Evolutionary conservation across 345 rosid species (phyloP).

Genomic region (Salix viminalis): DNA sequence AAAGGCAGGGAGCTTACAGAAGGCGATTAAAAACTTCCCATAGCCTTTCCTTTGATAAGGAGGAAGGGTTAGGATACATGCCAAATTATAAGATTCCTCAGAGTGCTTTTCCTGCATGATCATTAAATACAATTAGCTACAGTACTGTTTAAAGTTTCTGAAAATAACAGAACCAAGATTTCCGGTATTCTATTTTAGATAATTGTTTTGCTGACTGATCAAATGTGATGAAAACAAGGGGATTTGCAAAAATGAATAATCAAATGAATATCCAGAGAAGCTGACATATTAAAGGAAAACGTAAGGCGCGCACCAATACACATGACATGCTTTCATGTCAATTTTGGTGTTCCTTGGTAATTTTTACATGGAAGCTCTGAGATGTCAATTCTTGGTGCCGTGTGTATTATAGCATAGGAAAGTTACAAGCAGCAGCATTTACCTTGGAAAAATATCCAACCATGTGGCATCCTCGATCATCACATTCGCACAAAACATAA

Average conservation of each 20-base stretch:
- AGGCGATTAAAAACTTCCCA: slow-evolving; percentile 91
- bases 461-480: slow-evolving; percentile 99
- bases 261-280: background rate
- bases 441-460: slow-evolving; percentile 99
- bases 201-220: background rate
- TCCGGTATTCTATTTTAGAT: background rate
- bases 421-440: slow-evolving; percentile 13
- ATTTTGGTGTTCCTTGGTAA: background rate
- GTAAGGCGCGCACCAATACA: background rate
- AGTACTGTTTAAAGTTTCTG: background rate
- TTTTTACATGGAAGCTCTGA: background rate
- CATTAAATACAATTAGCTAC: background rate
- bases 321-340: background rate
- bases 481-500: slow-evolving; percentile 91
- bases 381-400: background rate
- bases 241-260: background rate
- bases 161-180: background rate
- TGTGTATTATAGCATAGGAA: background rate
- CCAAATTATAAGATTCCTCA: slow-evolving; percentile 94
- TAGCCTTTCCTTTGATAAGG: slow-evolving; percentile 99
- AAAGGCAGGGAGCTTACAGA: slow-evolving; percentile 57
- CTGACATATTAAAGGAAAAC: background rate
- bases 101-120: slow-evolving; percentile 87
- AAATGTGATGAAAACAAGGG: background rate
- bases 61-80: slow-evolving; percentile 95